Evolutionary conservation across 2,329 filamentous ascomycete species (phyloP).

Genomic region (Colletotrichum scovillei): DNA sequence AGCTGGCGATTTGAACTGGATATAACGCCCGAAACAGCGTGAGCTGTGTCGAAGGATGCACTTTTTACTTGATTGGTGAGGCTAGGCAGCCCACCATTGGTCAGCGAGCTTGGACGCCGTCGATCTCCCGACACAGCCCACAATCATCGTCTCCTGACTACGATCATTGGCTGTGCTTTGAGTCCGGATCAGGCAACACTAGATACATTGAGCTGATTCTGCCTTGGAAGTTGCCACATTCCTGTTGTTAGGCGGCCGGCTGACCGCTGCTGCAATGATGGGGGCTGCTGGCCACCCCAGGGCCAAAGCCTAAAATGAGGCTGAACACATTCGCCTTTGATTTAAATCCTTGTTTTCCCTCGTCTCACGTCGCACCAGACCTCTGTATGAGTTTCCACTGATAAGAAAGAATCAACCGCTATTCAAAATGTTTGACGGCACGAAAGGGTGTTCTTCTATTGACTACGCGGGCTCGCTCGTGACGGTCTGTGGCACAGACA

Average conservation of each 20-base stretch:
- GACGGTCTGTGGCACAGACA: not conserved
- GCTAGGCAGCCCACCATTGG: not conserved
- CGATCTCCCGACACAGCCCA: conserved; percentile 2
- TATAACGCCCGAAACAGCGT: not conserved
- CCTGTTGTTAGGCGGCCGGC: not conserved
- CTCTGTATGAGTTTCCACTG: no score
- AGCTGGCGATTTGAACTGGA: not conserved
- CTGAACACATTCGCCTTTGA: not conserved
- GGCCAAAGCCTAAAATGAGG: no score
- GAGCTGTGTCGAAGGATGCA: not conserved
- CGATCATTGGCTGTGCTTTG: not conserved
- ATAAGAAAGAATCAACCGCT: rapidly evolving
- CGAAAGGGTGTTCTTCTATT: not conserved
- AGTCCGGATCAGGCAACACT: not conserved
- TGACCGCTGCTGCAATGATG: not conserved
- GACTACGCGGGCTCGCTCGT: not conserved
- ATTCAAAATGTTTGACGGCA: not conserved
- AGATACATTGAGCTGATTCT: not conserved
- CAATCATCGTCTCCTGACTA: not conserved
- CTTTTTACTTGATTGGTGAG: not conserved
- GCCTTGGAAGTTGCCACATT: not conserved
- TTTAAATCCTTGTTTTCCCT: no score
- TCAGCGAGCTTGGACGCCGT: not conserved
- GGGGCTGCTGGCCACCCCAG: not conserved
- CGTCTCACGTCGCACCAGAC: no score